Evolutionary conservation across 805 yeast species (phyloP).

Genomic region (Wickerhamomyces sydowiorum): DNA sequence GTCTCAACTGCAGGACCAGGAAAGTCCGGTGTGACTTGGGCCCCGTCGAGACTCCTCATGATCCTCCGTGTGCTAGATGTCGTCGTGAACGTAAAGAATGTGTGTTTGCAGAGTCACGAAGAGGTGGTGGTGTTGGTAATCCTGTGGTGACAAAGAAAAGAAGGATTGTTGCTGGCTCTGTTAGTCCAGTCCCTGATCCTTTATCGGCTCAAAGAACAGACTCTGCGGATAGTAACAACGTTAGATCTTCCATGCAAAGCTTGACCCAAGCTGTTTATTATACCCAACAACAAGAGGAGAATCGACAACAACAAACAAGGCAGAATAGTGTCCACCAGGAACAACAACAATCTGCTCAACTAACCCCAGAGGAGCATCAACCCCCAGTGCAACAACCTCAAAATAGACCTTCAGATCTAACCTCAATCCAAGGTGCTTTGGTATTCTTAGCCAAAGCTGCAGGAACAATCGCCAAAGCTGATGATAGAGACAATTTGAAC

Average conservation of each 20-base stretch:
- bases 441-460: slow-evolving; percentile 75
- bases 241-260: not conserved
- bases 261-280: not conserved
- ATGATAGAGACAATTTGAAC: slow-evolving; percentile 54
- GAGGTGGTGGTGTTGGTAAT: slow-evolving; percentile 37
- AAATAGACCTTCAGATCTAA: slow-evolving; percentile 19
- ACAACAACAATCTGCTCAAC: not conserved
- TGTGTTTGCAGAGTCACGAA: slow-evolving; percentile 53
- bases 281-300: not conserved
- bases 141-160: slow-evolving; percentile 19
- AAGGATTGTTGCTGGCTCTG: slow-evolving; percentile 5
- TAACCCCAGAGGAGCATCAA: not conserved
- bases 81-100: slow-evolving; percentile 79
- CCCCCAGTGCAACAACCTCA: slow-evolving; percentile 10
- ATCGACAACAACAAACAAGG: not conserved
- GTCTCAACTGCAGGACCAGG: slow-evolving; percentile 76
- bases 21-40: slow-evolving; percentile 88
- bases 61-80: slow-evolving; percentile 85
- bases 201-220: not conserved
- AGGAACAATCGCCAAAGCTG: slow-evolving; percentile 67
- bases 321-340: not conserved
- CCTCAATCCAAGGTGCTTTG: slow-evolving; percentile 52
- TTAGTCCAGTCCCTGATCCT: slow-evolving; percentile 1
- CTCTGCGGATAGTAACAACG: not conserved
- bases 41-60: slow-evolving; percentile 59